Conservation (phyloP, 2,329 filamentous ascomycete genomes). For the Lecanosticta acicola region DNA sequence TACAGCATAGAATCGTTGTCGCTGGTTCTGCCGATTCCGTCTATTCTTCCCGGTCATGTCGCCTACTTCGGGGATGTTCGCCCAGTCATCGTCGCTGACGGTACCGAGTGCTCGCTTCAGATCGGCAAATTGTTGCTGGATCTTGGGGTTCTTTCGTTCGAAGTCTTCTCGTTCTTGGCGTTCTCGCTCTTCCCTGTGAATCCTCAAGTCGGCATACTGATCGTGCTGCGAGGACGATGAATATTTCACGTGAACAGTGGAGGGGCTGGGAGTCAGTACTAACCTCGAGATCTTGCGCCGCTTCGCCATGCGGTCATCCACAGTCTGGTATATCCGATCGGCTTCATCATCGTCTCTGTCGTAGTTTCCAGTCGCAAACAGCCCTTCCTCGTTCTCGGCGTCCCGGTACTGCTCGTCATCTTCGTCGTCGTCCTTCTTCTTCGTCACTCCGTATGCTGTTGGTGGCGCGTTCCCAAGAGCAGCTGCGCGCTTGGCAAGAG, state of each 20-base stretch:
- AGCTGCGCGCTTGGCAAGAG: constrained; percentile 86
- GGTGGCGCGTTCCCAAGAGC: constrained; percentile 68
- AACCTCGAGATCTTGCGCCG: constrained; percentile 81
- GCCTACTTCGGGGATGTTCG: constrained; percentile 87
- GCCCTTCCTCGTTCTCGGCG: constrained; percentile 90
- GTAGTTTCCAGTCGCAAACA: constrained; percentile 93
- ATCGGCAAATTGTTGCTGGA: constrained; percentile 95
- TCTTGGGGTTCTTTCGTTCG: constrained; percentile 96
- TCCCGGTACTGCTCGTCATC: constrained; percentile 84
- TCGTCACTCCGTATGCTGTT: constrained; percentile 64
- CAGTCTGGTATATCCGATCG: constrained; percentile 88
- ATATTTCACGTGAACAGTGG: constrained; percentile 23
- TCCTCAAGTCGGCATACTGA: constrained; percentile 70
- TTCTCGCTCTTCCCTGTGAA: constrained; percentile 86
- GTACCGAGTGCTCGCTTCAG: constrained; percentile 83
- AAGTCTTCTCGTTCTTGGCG: constrained; percentile 87
- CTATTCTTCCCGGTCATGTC: constrained; percentile 94
- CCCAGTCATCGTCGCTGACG: constrained; percentile 94
- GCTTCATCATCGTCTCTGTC: constrained; percentile 98
- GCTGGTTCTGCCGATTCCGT: constrained; percentile 72
- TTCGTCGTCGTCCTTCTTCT: constrained; percentile 66
- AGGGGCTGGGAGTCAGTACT: constrained; percentile 40
- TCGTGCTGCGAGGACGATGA: constrained; percentile 37
- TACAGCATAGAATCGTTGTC: constrained; percentile 86
- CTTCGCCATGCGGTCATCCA: constrained; percentile 95